Evolutionary conservation across 345 rosid genomes (phyloP).

Genomic region (Eucalyptus albens): DNA sequence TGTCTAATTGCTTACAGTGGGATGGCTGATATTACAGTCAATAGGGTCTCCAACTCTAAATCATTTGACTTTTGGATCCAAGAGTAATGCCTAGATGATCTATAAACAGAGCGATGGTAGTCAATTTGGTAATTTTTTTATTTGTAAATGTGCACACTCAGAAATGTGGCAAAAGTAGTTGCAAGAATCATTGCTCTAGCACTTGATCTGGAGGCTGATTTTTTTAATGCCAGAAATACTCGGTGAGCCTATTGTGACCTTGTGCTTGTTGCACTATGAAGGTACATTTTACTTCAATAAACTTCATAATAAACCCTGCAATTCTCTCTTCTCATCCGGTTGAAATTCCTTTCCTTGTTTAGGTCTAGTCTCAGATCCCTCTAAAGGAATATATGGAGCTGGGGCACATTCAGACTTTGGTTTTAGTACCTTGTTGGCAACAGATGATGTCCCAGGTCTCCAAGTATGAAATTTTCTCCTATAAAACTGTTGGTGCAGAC

Average conservation of each 20-base stretch:
- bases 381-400: slow-evolving; percentile 61
- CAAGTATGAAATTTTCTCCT: slow-evolving; percentile 29
- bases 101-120: no score
- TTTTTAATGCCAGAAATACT: slow-evolving; percentile 68
- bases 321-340: background rate
- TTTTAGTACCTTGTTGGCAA: slow-evolving; percentile 66
- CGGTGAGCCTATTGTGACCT: slow-evolving; percentile 49
- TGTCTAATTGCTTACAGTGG: no score
- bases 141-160: background rate
- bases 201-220: slow-evolving; percentile 52
- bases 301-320: background rate
- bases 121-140: background rate
- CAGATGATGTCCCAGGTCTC: slow-evolving; percentile 62
- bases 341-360: background rate
- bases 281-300: slow-evolving; percentile 8
- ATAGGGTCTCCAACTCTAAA: no score
- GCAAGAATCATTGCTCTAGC: slow-evolving; percentile 64
- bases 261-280: slow-evolving; percentile 65
- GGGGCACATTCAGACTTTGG: slow-evolving; percentile 93
- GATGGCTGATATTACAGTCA: no score
- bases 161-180: slow-evolving; percentile 43
- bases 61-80: no score
- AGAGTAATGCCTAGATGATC: no score
- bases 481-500: background rate
- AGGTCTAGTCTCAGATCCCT: slow-evolving; percentile 62